phyloP scores from a whole-genome alignment of 2,329 filamentous ascomycete genomes.

The Fusarium miscanthi region DNA sequence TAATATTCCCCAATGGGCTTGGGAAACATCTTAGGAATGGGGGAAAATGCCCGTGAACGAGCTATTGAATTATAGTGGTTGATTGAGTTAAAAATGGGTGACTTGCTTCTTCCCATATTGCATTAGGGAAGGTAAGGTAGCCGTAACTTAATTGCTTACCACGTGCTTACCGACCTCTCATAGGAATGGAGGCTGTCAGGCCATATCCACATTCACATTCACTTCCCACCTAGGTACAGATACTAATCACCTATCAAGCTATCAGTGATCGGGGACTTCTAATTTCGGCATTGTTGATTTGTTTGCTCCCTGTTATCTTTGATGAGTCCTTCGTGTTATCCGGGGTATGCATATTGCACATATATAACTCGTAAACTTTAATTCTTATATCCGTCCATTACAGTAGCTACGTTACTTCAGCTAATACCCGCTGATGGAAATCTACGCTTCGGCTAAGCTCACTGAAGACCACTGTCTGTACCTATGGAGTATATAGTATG shows the following conservation, averaged over 20 bases:
- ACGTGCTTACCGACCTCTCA: background rate
- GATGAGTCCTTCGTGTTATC: background rate
- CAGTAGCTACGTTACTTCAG: background rate
- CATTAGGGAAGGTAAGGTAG: background rate
- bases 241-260: background rate
- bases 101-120: background rate
- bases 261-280: background rate
- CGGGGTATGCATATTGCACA: background rate
- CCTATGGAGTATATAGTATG: background rate
- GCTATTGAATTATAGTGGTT: background rate
- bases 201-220: background rate
- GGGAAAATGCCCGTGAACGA: background rate
- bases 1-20: background rate
- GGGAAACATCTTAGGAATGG: background rate
- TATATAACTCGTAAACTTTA: background rate
- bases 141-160: background rate
- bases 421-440: background rate
- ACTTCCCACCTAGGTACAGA: background rate
- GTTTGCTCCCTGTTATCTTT: background rate
- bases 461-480: background rate
- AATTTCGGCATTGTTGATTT: slow-evolving; percentile 9
- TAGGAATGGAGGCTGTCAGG: slow-evolving; percentile 11
- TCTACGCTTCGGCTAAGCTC: background rate
- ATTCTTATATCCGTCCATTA: background rate
- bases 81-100: background rate